Conservation (phyloP, 495 filamentous ascomycete species). For the Penicillium turbatum region DNA sequence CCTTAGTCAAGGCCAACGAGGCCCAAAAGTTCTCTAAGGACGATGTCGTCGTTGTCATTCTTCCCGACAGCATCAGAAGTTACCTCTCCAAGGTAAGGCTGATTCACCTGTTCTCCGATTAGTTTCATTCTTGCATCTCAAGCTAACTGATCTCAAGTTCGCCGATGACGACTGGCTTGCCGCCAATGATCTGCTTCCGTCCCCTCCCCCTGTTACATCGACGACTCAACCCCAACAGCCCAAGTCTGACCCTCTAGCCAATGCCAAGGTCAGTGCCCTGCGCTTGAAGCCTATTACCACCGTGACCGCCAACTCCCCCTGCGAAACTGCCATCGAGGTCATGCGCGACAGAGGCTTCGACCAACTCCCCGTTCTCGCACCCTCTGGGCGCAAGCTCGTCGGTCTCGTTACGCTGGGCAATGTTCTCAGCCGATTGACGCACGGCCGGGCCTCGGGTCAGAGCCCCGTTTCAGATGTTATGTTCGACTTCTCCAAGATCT, state of each 20-base stretch:
- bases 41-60: slow-evolving; percentile 82
- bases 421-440: slow-evolving; percentile 81
- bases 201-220: slow-evolving; percentile 49
- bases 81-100: slow-evolving; percentile 84
- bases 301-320: slow-evolving; percentile 60
- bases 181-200: slow-evolving; percentile 80
- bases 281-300: slow-evolving; percentile 90
- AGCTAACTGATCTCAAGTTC: slow-evolving; percentile 50
- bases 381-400: slow-evolving; percentile 65
- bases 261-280: slow-evolving; percentile 72
- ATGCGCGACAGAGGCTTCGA: slow-evolving; percentile 98
- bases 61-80: slow-evolving; percentile 93
- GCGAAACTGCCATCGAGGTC: slow-evolving; percentile 84
- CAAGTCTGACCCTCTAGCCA: slow-evolving; percentile 56
- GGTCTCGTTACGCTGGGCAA: slow-evolving; percentile 93
- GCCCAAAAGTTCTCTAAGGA: slow-evolving; percentile 68
- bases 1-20: slow-evolving; percentile 72
- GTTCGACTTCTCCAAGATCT: slow-evolving; percentile 86
- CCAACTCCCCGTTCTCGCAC: slow-evolving; percentile 82
- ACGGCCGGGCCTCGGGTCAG: slow-evolving; percentile 66
- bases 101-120: no score
- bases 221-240: slow-evolving; percentile 34
- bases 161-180: slow-evolving; percentile 98
- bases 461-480: slow-evolving; percentile 82
- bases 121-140: background rate